Evolutionary conservation across 306 rosid genomes (phyloP).

Genomic region (Fragaria nilgerrensis): DNA sequence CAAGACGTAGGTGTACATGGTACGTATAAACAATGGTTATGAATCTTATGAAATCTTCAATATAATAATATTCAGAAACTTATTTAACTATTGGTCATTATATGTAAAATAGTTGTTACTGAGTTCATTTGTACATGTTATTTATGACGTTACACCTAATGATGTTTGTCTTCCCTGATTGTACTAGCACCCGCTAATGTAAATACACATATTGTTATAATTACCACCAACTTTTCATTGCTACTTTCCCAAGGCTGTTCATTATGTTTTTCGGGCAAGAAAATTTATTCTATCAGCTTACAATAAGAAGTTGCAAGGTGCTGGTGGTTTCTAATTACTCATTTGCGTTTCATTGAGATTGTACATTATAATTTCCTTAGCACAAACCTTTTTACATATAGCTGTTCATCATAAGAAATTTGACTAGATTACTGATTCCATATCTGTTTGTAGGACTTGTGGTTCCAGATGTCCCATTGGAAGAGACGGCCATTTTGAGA

Average conservation of each 20-base stretch:
- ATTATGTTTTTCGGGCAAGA: neutral
- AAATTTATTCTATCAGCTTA: neutral
- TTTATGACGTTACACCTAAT: neutral
- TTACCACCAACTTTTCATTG: neutral
- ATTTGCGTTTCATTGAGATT: neutral
- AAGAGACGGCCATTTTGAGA: constrained; percentile 69
- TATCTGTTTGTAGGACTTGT: constrained; percentile 64
- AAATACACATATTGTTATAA: neutral
- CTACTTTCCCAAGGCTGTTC: neutral
- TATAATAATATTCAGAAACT: constrained; percentile 10
- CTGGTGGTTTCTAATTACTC: neutral
- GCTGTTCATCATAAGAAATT: neutral
- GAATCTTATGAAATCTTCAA: constrained; percentile 5
- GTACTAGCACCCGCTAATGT: neutral
- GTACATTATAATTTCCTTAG: neutral
- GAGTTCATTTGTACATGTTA: neutral
- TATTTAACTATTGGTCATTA: neutral
- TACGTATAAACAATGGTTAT: constrained; percentile 30
- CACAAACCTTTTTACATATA: neutral
- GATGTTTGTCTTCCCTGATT: neutral
- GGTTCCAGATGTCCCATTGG: constrained; percentile 94
- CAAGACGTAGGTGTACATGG: constrained; percentile 76
- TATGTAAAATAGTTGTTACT: neutral
- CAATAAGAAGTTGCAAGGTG: neutral
- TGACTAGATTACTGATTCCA: constrained; percentile 4